Evolutionary conservation across 176 grass and related monocot genomes (phyloP).

Genomic region (Ananas comosus): DNA sequence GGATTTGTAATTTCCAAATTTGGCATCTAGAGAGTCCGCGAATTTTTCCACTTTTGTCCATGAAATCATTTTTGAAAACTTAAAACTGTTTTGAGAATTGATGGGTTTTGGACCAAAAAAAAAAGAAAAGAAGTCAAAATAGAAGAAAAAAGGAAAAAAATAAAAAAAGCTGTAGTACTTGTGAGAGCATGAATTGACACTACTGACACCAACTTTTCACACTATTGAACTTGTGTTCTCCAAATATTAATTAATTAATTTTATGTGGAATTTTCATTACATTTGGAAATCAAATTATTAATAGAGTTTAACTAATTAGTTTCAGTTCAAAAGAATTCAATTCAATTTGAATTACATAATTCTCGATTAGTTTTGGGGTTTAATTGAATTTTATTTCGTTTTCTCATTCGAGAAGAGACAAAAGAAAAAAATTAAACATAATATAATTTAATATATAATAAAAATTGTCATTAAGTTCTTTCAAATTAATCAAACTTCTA

Average conservation of each 20-base stretch:
- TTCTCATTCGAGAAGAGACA: no score
- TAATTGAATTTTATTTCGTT: no score
- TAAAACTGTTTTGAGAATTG: not conserved
- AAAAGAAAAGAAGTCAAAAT: not conserved
- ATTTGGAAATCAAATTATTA: no score
- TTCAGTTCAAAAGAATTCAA: no score
- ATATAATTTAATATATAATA: no score
- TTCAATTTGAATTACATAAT: no score
- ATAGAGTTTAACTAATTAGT: no score
- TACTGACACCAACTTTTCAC: constrained; percentile 18
- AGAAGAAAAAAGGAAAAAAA: not conserved
- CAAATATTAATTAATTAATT: not conserved
- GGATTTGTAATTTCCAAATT: constrained; percentile 10
- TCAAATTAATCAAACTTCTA: no score
- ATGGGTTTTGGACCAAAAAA: not conserved
- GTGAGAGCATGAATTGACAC: constrained; percentile 24
- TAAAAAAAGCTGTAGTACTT: constrained; percentile 13
- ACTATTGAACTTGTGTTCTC: not conserved
- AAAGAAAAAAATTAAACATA: no score
- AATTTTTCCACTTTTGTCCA: not conserved
- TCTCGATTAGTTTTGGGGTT: no score
- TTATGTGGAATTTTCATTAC: not conserved
- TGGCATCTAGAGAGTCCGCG: constrained; percentile 8
- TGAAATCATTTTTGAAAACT: not conserved
- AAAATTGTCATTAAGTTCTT: no score